Percentiles rank a stretch among this genome's conserved stretches.
phyloP scores from a whole-genome alignment of 495 filamentous ascomycete species.

The Neurospora cerealis region DNA sequence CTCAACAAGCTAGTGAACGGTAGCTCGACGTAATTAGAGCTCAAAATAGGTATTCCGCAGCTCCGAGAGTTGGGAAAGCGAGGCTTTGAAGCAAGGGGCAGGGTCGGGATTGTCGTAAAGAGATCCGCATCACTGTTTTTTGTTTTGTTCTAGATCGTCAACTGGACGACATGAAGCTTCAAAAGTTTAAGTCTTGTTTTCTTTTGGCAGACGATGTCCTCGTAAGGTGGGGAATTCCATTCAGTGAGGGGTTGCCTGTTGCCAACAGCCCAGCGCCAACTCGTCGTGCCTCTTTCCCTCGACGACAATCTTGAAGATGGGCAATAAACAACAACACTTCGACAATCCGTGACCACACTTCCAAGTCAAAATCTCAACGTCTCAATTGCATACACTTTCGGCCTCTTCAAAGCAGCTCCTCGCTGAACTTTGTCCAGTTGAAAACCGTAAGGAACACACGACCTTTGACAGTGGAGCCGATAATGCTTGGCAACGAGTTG shows the following conservation, averaged over 20 bases:
- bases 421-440: not conserved
- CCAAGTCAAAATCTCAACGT: not conserved
- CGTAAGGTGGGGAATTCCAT: not conserved
- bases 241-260: not conserved
- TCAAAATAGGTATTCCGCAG: not conserved
- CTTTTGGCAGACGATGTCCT: not conserved
- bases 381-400: not conserved
- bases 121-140: not conserved
- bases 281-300: not conserved
- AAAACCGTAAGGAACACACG: not conserved
- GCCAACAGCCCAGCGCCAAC: not conserved
- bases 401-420: not conserved
- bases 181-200: not conserved
- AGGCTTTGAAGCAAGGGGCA: not conserved
- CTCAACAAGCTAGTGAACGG: not conserved
- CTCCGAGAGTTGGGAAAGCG: not conserved
- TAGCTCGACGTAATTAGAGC: not conserved
- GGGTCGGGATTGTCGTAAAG: not conserved
- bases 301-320: not conserved
- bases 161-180: not conserved
- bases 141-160: not conserved
- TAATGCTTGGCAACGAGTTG: not conserved
- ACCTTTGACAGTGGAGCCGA: not conserved
- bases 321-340: not conserved
- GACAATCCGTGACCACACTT: not conserved